Base-by-base conservation (phyloP, 306 rosid genomes). In the Adenanthera pavonina region DNA sequence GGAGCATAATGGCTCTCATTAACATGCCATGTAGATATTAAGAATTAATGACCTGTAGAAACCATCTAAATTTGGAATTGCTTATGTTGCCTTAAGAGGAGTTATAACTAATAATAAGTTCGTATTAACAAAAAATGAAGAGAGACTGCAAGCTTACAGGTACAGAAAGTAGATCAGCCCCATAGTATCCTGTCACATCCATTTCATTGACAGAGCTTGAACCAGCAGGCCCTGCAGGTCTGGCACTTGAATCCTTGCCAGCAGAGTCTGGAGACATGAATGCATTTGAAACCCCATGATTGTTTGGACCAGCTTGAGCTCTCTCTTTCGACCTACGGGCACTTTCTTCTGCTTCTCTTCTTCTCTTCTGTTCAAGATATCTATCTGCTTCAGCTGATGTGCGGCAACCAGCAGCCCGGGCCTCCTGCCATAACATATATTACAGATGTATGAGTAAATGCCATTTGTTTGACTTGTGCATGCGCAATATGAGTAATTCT, bases 101-200 rank as follows among this genome's bases (percentile, higher is more conserved):
- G 35, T 20, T 38, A 47, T 17, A 33, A 76, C 59, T 48, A 48
- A 61, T 2, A 48, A 40, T 17, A 12, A 19, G 56, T 61, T 6
- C 51, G 49, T 72, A 52, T 13, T 30, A 46, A 35, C 35, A 14
- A 44, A 38, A 75, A 80, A 12, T 44, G 66, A 15, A 54, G 59
- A 69, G 62, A 72, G 72, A 77, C 66, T 19, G 38, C n/a, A 66
- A 8, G 84, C 97, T 93, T 86, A 95, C 99, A 75, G 94, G 83
- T 84, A 90, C 97, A 59, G 97, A 92, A 76, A 95, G 97, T 69
- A 93, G 76, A 86, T 93, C 98, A 17, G 90, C 89, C 30, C 94
- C 97, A 82, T 86, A 84, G 83, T 87, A 84, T 84, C 97, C 93
- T 41, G 86, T 59, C 11, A 76, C 74, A 83, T 87, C 98, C 75